Conservation (phyloP, 441 rosid genomes). For the Cnidoscolus chayamansa region DNA sequence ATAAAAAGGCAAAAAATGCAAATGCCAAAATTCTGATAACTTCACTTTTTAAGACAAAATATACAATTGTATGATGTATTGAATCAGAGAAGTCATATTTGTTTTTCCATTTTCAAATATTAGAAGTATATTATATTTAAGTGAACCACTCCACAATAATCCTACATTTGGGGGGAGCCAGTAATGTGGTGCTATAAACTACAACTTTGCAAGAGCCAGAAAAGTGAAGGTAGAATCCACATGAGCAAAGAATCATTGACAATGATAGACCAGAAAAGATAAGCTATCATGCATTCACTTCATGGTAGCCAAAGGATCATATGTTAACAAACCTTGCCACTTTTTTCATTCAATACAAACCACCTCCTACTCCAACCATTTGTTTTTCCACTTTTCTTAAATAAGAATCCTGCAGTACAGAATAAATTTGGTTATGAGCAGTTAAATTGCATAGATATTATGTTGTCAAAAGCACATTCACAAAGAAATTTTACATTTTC, state of each 20-base stretch:
- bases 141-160: neutral
- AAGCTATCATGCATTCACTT: neutral
- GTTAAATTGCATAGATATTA: neutral
- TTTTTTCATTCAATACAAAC: constrained; percentile 97
- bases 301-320: neutral
- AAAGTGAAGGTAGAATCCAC: neutral
- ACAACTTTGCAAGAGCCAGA: neutral
- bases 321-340: constrained; percentile 69
- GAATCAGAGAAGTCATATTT: neutral
- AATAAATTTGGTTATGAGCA: constrained; percentile 1
- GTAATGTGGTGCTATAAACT: neutral
- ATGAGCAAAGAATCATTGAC: constrained; percentile 3
- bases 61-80: neutral
- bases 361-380: constrained; percentile 93
- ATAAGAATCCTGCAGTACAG: constrained; percentile 27
- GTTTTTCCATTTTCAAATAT: neutral
- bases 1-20: constrained; percentile 5
- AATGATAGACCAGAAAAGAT: neutral
- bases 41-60: neutral
- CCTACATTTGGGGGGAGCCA: neutral
- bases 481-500: neutral
- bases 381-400: constrained; percentile 91
- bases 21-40: neutral
- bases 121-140: neutral
- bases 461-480: neutral